Evolutionary conservation across 2,329 filamentous ascomycete genomes (phyloP), one percentile per base, ranked within the genome.

Genomic region (Diaporthe vaccinii): DNA sequence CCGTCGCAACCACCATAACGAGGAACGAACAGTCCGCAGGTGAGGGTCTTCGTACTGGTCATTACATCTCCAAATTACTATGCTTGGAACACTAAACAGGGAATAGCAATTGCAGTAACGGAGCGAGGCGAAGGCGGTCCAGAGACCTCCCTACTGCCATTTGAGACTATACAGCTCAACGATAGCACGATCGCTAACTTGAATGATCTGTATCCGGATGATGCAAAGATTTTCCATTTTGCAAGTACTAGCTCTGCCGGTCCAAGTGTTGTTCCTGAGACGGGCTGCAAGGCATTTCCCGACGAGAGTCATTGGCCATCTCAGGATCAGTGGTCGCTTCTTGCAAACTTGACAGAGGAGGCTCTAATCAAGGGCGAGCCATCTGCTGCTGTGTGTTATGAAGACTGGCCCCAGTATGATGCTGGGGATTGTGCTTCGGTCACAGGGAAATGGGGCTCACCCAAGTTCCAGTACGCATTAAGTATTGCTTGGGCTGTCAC

Each of bases 241-340:
- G 65, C 41, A 14, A 41, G 62, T 46, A 36, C 39, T 17, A 53
- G 4, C n/a, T 36, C 53, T 28, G 36, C 72, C 7, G 49, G 25
- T 4, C 36, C 59, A 55, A 73, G 71, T 51, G 17, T 44, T 49
- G 51, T 44, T 0, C 8, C 62, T 3, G 46, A 51, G 51, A 41
- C 55, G 34, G 15, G 72, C 25, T 79, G 80, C 76, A 80, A 78
- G 72, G 73, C 76, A 8, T 74, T 78, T 31, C 90, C 90, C 0
- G 86, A 85, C 20, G 88, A 91, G 73, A 28, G 77, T 0, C 86
- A 85, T 79, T 93, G 91, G 90, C 91, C 91, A 0, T 81, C 82
- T 0, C 31, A 77, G 0, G 61, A 78, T 1, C 80, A 81, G 8
- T 93, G 91, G 90, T 78, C 82, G 10, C 72, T 78, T 0, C 85